Evolutionary conservation across 257 asterid species (phyloP).

Genomic region (Solanum chiquidenum): DNA sequence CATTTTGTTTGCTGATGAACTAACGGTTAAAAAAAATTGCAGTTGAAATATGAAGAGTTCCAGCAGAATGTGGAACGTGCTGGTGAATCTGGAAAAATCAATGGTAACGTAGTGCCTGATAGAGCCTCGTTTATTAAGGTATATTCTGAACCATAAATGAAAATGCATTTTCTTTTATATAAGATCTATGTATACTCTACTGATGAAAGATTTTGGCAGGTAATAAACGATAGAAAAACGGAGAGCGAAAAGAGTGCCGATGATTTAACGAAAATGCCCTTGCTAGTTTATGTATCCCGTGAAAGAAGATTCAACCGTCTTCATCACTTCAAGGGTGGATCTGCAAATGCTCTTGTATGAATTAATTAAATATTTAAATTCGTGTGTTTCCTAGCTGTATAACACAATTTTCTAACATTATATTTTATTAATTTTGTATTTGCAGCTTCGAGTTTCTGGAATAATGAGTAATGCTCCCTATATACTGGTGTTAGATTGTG

Average conservation of each 20-base stretch:
- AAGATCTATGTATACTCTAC: not conserved
- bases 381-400: not conserved
- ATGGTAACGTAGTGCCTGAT: conserved; percentile 35
- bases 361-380: not conserved
- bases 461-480: conserved; percentile 70
- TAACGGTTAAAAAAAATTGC: not conserved
- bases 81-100: conserved; percentile 25
- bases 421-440: not conserved
- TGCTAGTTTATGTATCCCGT: conserved; percentile 22
- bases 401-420: not conserved
- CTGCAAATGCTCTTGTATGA: conserved; percentile 42
- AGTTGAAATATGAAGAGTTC: conserved; percentile 47
- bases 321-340: conserved; percentile 56
- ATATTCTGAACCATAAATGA: not conserved
- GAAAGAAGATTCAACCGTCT: conserved; percentile 30
- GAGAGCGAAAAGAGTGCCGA: not conserved
- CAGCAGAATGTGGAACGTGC: conserved; percentile 60
- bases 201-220: not conserved
- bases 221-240: not conserved
- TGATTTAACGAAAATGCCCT: conserved; percentile 5
- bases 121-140: conserved; percentile 63
- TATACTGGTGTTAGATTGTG: conserved; percentile 43
- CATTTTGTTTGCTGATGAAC: not conserved
- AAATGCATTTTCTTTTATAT: not conserved
- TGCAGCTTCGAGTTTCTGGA: conserved; percentile 65